Evolutionary conservation across 441 rosid genomes (phyloP), one percentile per base, ranked within the genome.

Genomic region (Erodium chrysanthum): DNA sequence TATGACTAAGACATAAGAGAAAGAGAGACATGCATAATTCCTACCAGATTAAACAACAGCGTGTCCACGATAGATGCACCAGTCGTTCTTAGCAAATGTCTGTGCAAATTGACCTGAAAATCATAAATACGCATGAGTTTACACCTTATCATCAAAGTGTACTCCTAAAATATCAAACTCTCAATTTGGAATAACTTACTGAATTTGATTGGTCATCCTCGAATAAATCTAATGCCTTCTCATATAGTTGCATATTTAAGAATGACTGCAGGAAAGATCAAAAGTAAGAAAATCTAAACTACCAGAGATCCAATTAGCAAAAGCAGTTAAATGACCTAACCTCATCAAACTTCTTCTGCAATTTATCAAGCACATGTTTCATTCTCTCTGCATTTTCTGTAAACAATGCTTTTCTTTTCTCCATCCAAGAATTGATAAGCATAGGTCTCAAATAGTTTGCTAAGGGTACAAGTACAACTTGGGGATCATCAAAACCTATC

Each of bases 321-420:
- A 33, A 46, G 72, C 50, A 18, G 64, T 18, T 25, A 68, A 65
- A 48, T 23, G 61, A 15, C 70, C 78, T 66, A 71, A 93, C 98
- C 96, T 94, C 98, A 73, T 94, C 97, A 68, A 94, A 79, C 77
- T 89, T 87, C 83, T 85, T 89, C 79, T 91, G 98, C 82, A 88
- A 77, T 80, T 86, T 77, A 82, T 89, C 96, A 73, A 89, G 86
- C 84, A 91, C 63, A 40, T 66, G 81, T 68, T 77, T 94, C 80
- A 88, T 83, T 81, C 79, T 88, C 79, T 89, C 93, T 73, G 91
- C 85, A 81, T 89, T 94, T 77, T 88, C 96, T 31, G 93, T 86
- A 70, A 88, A 84, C 76, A 94, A 65, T 67, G 96, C 82, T 83
- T 94, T 86, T 79, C 87, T 83, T 84, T 85, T 89, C 79, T 94